Evolutionary conservation across 2,329 filamentous ascomycete genomes (phyloP), one percentile per base, ranked within the genome.

Genomic region (Pseudopyrenochaeta lycopersici): DNA sequence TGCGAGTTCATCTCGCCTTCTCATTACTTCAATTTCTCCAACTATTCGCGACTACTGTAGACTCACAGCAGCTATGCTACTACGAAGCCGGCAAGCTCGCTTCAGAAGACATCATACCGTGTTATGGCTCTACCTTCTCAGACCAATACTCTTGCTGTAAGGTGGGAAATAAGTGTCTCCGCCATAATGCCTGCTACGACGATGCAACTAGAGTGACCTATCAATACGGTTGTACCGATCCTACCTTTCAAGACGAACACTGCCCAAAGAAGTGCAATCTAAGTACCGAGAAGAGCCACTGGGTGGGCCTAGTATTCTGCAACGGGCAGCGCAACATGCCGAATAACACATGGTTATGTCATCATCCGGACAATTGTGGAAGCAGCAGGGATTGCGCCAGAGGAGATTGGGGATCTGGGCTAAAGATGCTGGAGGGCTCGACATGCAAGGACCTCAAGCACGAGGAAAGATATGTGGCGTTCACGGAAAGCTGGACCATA

Each of bases 161-260:
- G 35, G 41, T 35, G 2, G 63, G 62, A 9, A 57, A 58, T 46
- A 54, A 54, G 18, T 65, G 63, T 35, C 39, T 67, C 15, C 46
- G 55, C 30, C 18, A 63, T 6, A 49, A 54, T 18, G 56, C 62
- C 7, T 68, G 65, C 49, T 64, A 49, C 31, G 56, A 65, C 35
- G 1, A 1, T 0, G 33, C 15, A 4, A 61, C 48, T 6, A 49
- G 50, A 3, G 42, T 58, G 20, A 65, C 59, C 2, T 68, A 68
- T 30, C 62, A 65, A 33, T 66, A 65, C 46, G 63, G 63, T 2
- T 65, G 63, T 40, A 68, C 65, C 7, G 53, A 61, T 31, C 11
- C 20, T 3, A 38, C 36, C 0, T 66, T 62, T 33, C 36, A 43
- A 15, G 53, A 65, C 31, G 12, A 4, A 12, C 54, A 45, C 9